These are phyloP conservation scores for Salvia splendens DNA, from an alignment of 257 asterid species.

Conservation along the genomic window DNA sequence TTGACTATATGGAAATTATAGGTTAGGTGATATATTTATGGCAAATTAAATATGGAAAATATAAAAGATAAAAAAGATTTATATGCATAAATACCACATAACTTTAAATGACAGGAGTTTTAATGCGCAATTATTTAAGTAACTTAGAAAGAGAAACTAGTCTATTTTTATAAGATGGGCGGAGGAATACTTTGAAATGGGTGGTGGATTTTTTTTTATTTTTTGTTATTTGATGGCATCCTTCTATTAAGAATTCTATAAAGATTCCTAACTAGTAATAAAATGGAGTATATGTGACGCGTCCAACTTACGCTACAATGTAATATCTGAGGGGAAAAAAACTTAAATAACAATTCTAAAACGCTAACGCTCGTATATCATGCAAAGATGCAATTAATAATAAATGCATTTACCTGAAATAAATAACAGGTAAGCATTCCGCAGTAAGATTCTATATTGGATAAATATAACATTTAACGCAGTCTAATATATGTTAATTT, in stretches of 20 bases:
- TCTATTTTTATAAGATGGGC: no score
- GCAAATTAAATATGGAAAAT: not conserved
- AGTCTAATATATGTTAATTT: no score
- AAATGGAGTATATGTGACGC: not conserved
- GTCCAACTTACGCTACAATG: not conserved
- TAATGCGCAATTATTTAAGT: not conserved
- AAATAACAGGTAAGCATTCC: not conserved
- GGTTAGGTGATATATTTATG: not conserved
- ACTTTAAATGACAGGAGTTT: not conserved
- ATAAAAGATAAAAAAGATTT: not conserved
- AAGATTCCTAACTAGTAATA: not conserved
- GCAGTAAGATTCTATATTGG: no score
- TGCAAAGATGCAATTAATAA: not conserved
- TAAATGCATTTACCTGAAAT: not conserved
- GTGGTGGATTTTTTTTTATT: not conserved
- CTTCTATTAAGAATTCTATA: not conserved
- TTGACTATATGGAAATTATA: slow-evolving; percentile 25
- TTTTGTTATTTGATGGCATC: not conserved
- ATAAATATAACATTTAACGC: no score
- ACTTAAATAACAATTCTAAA: no score
- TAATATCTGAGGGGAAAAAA: no score
- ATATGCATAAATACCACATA: slow-evolving; percentile 16
- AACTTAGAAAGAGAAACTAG: not conserved
- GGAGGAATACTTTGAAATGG: not conserved
- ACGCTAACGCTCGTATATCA: not conserved